phyloP scores from a whole-genome alignment of 1,284 basidiomycete genomes.

The Cryptococcus amylolentus region DNA sequence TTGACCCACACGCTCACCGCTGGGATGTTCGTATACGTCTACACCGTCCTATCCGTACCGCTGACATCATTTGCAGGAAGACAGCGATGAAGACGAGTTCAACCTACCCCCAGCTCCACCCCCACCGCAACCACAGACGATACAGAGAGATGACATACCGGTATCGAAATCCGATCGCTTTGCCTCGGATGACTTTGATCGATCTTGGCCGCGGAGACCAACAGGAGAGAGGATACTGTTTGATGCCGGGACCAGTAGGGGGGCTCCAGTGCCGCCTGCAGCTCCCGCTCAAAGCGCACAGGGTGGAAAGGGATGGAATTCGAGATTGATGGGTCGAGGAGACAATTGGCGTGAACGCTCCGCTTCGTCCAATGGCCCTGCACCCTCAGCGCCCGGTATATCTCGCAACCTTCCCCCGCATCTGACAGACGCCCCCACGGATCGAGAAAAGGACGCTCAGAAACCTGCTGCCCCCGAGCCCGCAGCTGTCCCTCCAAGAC shows the following conservation, averaged over 20 bases:
- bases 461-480: too few relatives aligned
- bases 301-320: background rate
- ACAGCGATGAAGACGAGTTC: constrained; percentile 82
- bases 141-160: constrained; percentile 22
- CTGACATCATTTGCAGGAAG: constrained; percentile 62
- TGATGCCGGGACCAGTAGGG: constrained; percentile 78
- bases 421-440: too few relatives aligned
- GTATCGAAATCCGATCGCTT: constrained; percentile 46
- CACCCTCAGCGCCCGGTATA: too few relatives aligned
- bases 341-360: too few relatives aligned
- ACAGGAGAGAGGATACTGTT: constrained; percentile 61
- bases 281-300: constrained; percentile 57
- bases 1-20: constrained; percentile 86
- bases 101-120: constrained; percentile 83
- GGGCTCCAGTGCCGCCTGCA: background rate
- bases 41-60: constrained; percentile 2
- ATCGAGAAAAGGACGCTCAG: too few relatives aligned
- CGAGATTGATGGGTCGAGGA: too few relatives aligned
- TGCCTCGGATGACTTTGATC: constrained; percentile 73
- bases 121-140: background rate
- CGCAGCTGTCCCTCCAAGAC: too few relatives aligned
- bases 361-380: too few relatives aligned
- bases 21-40: constrained; percentile 73
- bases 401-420: too few relatives aligned
- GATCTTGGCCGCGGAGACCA: constrained; percentile 72